Base-by-base conservation (phyloP, 345 rosid genomes). In the Eucalyptus viminalis region DNA sequence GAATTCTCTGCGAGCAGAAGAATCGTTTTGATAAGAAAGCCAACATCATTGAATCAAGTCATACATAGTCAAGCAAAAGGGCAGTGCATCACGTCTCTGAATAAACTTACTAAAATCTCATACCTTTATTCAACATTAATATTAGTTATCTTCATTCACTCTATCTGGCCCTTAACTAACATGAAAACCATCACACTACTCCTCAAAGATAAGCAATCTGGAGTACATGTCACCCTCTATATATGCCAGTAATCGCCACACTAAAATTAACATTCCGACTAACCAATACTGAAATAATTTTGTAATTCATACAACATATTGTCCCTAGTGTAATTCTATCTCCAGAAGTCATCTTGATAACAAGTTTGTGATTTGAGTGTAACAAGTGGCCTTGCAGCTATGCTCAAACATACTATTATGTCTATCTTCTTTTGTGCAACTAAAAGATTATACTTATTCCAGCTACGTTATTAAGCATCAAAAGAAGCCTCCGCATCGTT, bases 1-100 rank as follows among this genome's bases (percentile, higher is more conserved):
- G 96, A 92, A 37, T 92, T 88, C 92, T 96, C 99, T 96, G 97
- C 60, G 87, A 90, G 81, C 27, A 10, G 87, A 53, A 10, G 87
- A 53, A 25, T 3, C 1, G 25, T 51, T 51, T 50, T 31, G 47
- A n/a, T 14, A 67, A 62, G 25, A 43, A 80, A 88, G 34, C 31
- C 43, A 44, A 54, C 47, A 11, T 40, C 13, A 76, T 21, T 37
- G 47, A 76, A 65, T n/a, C 37, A 7, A 65, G 76, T 65, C 76
- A 65, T 27, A 62, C 69, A 65, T 4, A n/a, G 37, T 67, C n/a
- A 49, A 51, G 80, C 86, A 54, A 5, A 16, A n/a, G 29, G 34
- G 62, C 83, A 76, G 47, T 17, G 43, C 83, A 76, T 76, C 47
- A 21, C 47, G 40, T 76, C 45, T 6, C 15, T 6, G 83, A 76